A percentile compares a stretch with the other conserved stretches of the same genome.
Evolutionary conservation across 2,329 filamentous ascomycete species (phyloP).

Genomic region (Tolypocladium pustulatum): DNA sequence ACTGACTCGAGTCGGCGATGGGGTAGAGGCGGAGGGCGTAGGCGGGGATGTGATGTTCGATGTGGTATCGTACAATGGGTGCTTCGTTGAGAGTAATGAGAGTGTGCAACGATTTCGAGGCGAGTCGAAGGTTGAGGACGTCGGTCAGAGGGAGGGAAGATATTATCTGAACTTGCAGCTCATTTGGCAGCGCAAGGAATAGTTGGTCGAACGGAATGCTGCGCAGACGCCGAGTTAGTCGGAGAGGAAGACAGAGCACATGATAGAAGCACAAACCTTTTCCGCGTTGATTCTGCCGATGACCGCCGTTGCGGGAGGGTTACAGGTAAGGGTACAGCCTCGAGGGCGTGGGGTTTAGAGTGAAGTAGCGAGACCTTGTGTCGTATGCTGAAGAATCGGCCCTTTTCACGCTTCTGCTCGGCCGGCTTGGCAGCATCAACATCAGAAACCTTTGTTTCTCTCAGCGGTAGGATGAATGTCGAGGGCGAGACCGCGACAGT

Average conservation of each 20-base stretch:
- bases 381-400: conserved; percentile 30
- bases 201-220: conserved; percentile 42
- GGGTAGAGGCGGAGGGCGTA: conserved; percentile 53
- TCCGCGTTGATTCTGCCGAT: conserved; percentile 17
- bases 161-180: conserved; percentile 54
- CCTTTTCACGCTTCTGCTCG: conserved; percentile 30
- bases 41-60: conserved; percentile 47
- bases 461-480: conserved; percentile 40
- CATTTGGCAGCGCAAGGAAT: conserved; percentile 48
- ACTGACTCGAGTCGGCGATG: conserved; percentile 30
- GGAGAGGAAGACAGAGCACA: too few species aligned
- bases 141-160: conserved; percentile 49
- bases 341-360: conserved; percentile 18
- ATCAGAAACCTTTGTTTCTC: conserved; percentile 25
- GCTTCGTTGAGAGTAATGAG: conserved; percentile 50
- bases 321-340: conserved; percentile 6
- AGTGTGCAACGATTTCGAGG: conserved; percentile 48
- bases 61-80: conserved; percentile 50
- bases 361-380: conserved; percentile 26
- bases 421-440: conserved; percentile 15
- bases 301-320: conserved; percentile 7
- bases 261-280: conserved; percentile 16
- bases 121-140: conserved; percentile 46
- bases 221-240: conserved; percentile 10
- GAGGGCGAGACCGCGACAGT: conserved; percentile 19